These are phyloP conservation scores for Anisodus tanguticus DNA, from an alignment of 257 asterid species.

Conservation along the genomic window DNA sequence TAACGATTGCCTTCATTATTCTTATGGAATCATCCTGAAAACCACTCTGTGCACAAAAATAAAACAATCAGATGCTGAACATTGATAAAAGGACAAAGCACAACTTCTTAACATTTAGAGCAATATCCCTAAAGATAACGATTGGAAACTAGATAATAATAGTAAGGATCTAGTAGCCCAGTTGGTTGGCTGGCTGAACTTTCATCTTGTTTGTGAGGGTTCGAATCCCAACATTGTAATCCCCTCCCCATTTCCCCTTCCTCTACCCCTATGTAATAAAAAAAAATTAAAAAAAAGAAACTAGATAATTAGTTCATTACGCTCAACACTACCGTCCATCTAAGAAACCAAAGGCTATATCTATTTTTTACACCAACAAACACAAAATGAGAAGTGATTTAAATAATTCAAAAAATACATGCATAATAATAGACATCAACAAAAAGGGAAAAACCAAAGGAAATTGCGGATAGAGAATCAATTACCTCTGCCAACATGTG, in stretches of 20 bases:
- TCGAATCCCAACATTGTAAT: no score
- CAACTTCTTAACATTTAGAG: neutral
- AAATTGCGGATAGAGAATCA: neutral
- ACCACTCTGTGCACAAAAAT: slow-evolving; percentile 59
- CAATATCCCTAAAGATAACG: neutral
- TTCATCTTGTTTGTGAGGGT: no score
- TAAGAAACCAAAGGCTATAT: neutral
- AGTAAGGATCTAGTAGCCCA: no score
- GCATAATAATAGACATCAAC: neutral
- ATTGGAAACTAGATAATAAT: neutral
- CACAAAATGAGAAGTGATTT: neutral
- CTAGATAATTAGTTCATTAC: neutral
- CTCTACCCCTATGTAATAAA: no score
- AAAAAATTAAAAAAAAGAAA: no score
- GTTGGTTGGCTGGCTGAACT: no score
- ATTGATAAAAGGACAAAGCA: slow-evolving; percentile 12
- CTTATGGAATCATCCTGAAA: slow-evolving; percentile 76
- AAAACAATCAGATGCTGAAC: neutral
- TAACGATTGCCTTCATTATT: slow-evolving; percentile 67
- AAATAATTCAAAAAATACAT: neutral
- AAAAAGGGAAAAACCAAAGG: neutral
- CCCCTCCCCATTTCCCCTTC: no score
- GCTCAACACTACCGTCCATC: neutral
- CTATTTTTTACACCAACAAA: neutral
- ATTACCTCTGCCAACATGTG: slow-evolving; percentile 91